Conservation (phyloP, 805 yeast genomes). For the Kazachstania psychrophila region DNA sequence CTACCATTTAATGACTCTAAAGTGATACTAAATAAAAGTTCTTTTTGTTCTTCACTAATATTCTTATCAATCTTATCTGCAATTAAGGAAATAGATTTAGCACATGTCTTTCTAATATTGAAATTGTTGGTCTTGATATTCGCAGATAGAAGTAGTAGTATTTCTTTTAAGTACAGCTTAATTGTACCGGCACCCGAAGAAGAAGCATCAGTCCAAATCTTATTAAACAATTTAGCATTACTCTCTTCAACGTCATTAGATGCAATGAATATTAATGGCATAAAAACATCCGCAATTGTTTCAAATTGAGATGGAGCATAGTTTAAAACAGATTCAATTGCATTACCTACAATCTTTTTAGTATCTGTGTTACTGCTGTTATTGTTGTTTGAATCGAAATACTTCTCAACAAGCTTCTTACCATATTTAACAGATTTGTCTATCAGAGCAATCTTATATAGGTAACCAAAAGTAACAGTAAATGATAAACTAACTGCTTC, state of each 20-base stretch:
- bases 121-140: slow-evolving; percentile 53
- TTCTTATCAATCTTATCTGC: slow-evolving; percentile 37
- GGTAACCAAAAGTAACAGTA: slow-evolving; percentile 73
- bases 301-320: slow-evolving; percentile 62
- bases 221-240: slow-evolving; percentile 42
- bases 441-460: slow-evolving; percentile 52
- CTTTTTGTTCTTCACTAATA: slow-evolving; percentile 22
- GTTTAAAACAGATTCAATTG: slow-evolving; percentile 56
- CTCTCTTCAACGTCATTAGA: slow-evolving; percentile 49
- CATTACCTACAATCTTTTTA: slow-evolving; percentile 47
- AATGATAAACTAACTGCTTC: slow-evolving; percentile 64
- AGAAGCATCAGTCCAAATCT: slow-evolving; percentile 71
- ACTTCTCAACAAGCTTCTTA: slow-evolving; percentile 40
- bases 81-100: slow-evolving; percentile 53
- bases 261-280: slow-evolving; percentile 76
- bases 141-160: slow-evolving; percentile 40
- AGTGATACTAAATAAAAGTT: slow-evolving; percentile 41
- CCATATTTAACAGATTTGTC: slow-evolving; percentile 48
- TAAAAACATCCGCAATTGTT: slow-evolving; percentile 48
- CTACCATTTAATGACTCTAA: slow-evolving; percentile 62
- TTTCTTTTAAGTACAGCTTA: slow-evolving; percentile 60
- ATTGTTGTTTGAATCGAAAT: slow-evolving; percentile 47
- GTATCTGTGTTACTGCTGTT: slow-evolving; percentile 32
- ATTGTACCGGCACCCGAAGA: slow-evolving; percentile 66
- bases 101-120: slow-evolving; percentile 58